phyloP scores from a whole-genome alignment of 176 grass and related monocot genomes.

The Metroxylon sagu region DNA sequence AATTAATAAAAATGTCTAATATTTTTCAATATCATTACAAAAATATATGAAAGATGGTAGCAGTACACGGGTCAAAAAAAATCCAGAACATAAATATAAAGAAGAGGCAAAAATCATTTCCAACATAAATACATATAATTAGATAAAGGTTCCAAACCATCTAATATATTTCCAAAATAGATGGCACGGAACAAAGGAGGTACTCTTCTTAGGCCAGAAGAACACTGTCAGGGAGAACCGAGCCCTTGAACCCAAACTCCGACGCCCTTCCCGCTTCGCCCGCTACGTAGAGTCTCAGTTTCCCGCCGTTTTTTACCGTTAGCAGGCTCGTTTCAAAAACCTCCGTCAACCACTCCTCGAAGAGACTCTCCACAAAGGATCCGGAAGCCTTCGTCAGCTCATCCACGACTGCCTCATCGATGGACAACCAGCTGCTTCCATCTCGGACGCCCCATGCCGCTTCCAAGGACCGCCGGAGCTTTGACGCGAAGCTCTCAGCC shows the following conservation, averaged over 20 bases:
- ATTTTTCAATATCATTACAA: too few species aligned
- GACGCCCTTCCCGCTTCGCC: slow-evolving; percentile 16
- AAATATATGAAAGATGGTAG: too few species aligned
- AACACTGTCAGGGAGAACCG: slow-evolving; percentile 58
- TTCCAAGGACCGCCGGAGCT: slow-evolving; percentile 22
- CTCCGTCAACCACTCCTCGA: slow-evolving; percentile 59
- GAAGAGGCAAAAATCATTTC: too few species aligned
- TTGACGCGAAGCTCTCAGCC: slow-evolving; percentile 13
- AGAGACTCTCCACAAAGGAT: slow-evolving; percentile 32
- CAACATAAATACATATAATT: too few species aligned
- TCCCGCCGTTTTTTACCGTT: slow-evolving; percentile 50
- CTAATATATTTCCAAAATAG: too few species aligned
- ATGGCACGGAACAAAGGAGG: too few species aligned
- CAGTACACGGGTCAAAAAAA: too few species aligned
- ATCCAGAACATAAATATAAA: too few species aligned
- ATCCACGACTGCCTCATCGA: slow-evolving; percentile 34
- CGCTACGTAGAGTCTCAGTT: slow-evolving; percentile 22
- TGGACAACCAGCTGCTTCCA: background rate
- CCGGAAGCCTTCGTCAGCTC: slow-evolving; percentile 29
- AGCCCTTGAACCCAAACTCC: slow-evolving; percentile 47
- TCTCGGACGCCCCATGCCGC: background rate
- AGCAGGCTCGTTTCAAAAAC: slow-evolving; percentile 39
- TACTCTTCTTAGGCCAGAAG: slow-evolving; percentile 24
- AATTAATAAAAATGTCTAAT: too few species aligned
- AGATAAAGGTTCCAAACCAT: too few species aligned